A percentile compares a stretch with the other conserved stretches of the same genome.
These are phyloP conservation scores for Irpex sp. DNA, from an alignment of 1,284 basidiomycete genomes.

Conservation along the genomic window DNA sequence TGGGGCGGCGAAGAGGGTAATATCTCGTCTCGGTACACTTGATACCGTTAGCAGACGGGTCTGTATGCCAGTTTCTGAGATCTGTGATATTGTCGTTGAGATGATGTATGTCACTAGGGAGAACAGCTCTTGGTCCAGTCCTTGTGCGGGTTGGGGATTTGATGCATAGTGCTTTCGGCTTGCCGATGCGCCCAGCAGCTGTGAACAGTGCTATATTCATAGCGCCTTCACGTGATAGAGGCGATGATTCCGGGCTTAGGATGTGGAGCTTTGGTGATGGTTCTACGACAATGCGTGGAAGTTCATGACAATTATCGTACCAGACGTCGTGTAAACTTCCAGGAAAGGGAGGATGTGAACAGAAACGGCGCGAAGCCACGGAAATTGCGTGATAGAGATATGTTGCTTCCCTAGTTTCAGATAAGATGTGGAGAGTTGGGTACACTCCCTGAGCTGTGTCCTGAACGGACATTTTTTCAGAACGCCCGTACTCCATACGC, in stretches of 20 bases:
- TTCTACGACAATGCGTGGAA: conserved; percentile 15
- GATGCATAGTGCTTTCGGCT: conserved; percentile 8
- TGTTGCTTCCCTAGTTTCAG: conserved; percentile 12
- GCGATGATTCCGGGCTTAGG: neutral
- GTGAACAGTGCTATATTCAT: neutral
- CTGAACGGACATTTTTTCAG: neutral
- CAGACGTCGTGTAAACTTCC: conserved; percentile 5
- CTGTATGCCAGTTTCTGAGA: no score
- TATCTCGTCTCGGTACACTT: no score
- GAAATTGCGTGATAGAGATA: conserved; percentile 4
- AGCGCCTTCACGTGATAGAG: neutral
- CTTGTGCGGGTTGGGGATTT: conserved; percentile 9
- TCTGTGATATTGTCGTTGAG: conserved; percentile 14
- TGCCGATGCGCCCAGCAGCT: neutral
- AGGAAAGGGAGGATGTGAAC: conserved; percentile 15
- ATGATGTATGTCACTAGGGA: neutral
- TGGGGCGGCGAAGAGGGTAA: no score
- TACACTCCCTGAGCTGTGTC: neutral
- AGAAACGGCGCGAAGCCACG: neutral
- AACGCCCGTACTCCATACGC: neutral
- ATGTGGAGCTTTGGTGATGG: conserved; percentile 1
- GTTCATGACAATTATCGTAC: conserved; percentile 15
- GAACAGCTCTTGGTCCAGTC: conserved; percentile 11
- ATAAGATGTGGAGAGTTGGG: conserved; percentile 11
- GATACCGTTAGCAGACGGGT: no score